These are phyloP conservation scores for Haplosporangium sp. DNA, from an alignment of 371 early-diverging fungal genomes.

Conservation along the genomic window DNA sequence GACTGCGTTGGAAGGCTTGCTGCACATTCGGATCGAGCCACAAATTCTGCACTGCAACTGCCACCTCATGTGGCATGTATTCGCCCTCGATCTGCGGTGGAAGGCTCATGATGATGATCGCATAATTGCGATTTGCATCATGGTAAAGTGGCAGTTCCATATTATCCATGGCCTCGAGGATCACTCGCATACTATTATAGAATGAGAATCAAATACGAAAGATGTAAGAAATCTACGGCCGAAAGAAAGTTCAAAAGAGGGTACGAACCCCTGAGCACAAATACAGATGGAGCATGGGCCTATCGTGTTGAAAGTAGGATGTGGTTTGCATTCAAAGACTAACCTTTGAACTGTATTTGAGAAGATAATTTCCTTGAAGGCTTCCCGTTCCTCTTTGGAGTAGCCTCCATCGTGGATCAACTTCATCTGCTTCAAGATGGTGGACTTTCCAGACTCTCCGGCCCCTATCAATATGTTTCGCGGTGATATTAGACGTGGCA, in stretches of 20 bases:
- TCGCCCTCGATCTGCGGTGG: conserved; percentile 89
- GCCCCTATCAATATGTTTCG: conserved; percentile 72
- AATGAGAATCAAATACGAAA: too few relatives aligned
- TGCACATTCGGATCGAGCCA: conserved; percentile 89
- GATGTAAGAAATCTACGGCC: too few relatives aligned
- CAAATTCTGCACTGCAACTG: conserved; percentile 79
- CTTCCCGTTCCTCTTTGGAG: conserved; percentile 84
- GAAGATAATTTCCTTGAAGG: conserved; percentile 94
- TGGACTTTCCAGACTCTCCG: conserved; percentile 97
- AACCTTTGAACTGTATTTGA: conserved; percentile 91
- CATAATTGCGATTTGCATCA: conserved; percentile 71
- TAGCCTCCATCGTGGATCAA: conserved; percentile 95
- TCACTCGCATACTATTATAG: conserved; percentile 80
- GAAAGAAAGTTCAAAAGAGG: too few relatives aligned
- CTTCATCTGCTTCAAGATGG: conserved; percentile 97
- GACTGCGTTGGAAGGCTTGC: conserved; percentile 84
- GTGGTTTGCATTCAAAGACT: neutral
- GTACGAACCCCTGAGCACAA: too few relatives aligned
- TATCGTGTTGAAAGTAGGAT: neutral
- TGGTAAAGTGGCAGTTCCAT: conserved; percentile 78
- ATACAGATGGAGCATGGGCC: neutral
- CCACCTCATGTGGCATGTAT: conserved; percentile 79
- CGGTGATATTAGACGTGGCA: neutral
- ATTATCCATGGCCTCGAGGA: conserved; percentile 91
- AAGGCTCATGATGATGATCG: conserved; percentile 78